Evolutionary conservation across 495 filamentous ascomycete genomes (phyloP).

Genomic region (Aspergillus panamensis): DNA sequence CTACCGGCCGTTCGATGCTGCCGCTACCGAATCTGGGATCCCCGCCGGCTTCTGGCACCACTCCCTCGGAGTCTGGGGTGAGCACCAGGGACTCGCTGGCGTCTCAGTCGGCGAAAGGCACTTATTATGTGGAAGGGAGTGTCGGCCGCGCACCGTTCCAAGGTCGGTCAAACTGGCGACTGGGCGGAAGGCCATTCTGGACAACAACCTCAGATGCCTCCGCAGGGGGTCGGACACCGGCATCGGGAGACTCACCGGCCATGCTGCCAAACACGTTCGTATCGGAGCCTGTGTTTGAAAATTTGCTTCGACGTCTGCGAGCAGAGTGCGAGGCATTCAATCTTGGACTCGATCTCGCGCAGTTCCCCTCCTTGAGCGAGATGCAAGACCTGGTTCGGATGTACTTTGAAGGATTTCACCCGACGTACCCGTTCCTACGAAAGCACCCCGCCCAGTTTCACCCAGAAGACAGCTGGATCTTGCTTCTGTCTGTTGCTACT

Average conservation of each 20-base stretch:
- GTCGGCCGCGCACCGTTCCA: background rate
- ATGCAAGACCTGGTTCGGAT: background rate
- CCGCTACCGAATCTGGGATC: too few species aligned
- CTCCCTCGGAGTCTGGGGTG: background rate
- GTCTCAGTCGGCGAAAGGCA: background rate
- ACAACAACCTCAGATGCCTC: background rate
- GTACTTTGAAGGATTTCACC: background rate
- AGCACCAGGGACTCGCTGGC: background rate
- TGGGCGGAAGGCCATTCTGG: background rate
- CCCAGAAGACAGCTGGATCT: background rate
- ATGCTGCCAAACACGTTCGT: background rate
- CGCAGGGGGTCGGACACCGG: background rate
- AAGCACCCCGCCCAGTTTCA: background rate
- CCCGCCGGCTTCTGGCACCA: too few species aligned
- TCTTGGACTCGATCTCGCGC: background rate
- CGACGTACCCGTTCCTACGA: background rate
- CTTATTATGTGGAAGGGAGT: background rate
- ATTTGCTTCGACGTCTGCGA: background rate
- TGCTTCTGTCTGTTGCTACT: background rate
- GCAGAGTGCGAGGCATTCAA: background rate
- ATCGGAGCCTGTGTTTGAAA: background rate
- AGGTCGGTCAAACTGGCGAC: background rate
- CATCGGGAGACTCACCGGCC: background rate
- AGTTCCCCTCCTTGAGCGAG: background rate
- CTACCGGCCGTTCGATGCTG: too few species aligned